These are phyloP conservation scores for Polygonum aviculare DNA, from an alignment of 148 eudicot genomes.

Conservation along the genomic window DNA sequence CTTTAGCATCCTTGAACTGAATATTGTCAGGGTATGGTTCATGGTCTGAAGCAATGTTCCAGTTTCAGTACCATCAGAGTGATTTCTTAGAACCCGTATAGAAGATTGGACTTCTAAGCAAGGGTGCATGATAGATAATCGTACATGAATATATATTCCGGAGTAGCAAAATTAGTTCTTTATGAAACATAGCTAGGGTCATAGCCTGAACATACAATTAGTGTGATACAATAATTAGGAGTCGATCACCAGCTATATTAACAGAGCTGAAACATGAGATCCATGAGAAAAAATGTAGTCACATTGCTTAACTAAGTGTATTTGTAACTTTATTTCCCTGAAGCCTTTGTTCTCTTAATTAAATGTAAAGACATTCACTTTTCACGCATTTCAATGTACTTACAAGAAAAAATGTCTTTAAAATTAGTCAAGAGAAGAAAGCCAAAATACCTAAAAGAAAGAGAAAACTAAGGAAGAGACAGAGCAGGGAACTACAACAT, in stretches of 20 bases:
- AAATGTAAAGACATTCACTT: no score
- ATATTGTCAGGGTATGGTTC: slow-evolving; percentile 14
- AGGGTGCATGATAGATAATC: not conserved
- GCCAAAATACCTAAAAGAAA: not conserved
- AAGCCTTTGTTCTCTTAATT: no score
- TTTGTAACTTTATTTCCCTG: no score
- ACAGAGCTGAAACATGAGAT: not conserved
- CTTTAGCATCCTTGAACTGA: slow-evolving; percentile 83
- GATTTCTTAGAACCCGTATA: slow-evolving; percentile 30
- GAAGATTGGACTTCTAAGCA: not conserved
- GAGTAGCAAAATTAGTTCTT: not conserved
- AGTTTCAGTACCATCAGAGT: no score
- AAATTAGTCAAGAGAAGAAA: no score
- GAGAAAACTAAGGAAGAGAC: not conserved
- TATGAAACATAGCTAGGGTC: not conserved
- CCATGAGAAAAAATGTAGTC: no score
- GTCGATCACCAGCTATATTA: not conserved
- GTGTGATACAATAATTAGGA: not conserved
- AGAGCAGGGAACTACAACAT: not conserved
- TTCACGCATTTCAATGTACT: no score
- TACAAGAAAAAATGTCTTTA: no score
- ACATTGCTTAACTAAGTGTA: no score
- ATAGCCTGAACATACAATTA: not conserved
- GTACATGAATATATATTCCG: not conserved
- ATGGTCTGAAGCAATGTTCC: no score